These are phyloP conservation scores for Penicillium coffeae DNA, from an alignment of 495 filamentous ascomycete genomes.

Conservation along the genomic window DNA sequence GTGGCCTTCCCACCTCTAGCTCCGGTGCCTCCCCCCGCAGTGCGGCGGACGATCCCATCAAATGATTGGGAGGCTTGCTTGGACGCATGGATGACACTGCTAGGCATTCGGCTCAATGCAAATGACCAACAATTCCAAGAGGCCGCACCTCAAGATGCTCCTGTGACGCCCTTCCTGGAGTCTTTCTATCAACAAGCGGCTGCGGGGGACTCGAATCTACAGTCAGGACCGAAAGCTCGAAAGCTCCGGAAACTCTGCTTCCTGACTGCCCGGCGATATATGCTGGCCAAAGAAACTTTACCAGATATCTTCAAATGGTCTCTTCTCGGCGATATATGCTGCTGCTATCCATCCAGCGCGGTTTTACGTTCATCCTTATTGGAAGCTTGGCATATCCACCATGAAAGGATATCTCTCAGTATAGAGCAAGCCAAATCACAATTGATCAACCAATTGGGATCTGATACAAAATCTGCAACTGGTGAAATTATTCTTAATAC, in stretches of 20 bases:
- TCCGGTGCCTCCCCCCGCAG: conserved; percentile 64
- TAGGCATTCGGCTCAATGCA: conserved; percentile 58
- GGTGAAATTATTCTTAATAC: conserved; percentile 30
- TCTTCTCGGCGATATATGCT: conserved; percentile 35
- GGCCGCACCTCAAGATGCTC: conserved; percentile 49
- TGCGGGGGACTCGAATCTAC: conserved; percentile 31
- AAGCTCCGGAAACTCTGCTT: conserved; percentile 60
- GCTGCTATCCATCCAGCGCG: conserved; percentile 37
- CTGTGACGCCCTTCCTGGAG: conserved; percentile 54
- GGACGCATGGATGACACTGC: conserved; percentile 69
- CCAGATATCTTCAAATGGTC: conserved; percentile 34
- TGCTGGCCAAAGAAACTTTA: conserved; percentile 26
- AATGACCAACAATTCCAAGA: conserved; percentile 49
- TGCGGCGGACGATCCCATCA: conserved; percentile 60
- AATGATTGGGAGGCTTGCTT: conserved; percentile 76
- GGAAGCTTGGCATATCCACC: conserved; percentile 35
- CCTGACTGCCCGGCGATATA: conserved; percentile 49
- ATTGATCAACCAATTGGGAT: conserved; percentile 46
- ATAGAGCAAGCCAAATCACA: conserved; percentile 45
- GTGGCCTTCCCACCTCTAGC: conserved; percentile 64
- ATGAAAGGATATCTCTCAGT: conserved; percentile 31
- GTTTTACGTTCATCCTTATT: conserved; percentile 43
- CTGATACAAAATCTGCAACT: conserved; percentile 33
- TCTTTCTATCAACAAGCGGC: conserved; percentile 57
- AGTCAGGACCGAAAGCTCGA: conserved; percentile 46